Evolutionary conservation across 2,329 filamentous ascomycete species (phyloP).

Genomic region (Penicillium capsulatum): DNA sequence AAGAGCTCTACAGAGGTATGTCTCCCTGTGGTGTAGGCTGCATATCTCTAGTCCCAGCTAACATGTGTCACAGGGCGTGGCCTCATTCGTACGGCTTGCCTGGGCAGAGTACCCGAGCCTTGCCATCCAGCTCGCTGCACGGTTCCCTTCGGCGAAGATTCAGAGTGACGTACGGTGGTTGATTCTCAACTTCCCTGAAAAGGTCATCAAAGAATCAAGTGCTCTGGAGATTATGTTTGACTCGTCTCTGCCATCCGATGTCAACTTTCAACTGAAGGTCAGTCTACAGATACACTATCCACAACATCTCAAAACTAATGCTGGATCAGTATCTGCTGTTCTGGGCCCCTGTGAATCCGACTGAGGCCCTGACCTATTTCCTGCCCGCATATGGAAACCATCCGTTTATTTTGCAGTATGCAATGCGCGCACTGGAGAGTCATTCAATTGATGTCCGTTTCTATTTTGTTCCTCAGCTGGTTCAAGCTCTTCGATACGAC

Average conservation of each 20-base stretch:
- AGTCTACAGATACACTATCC: conserved; percentile 3
- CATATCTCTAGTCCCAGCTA: not conserved
- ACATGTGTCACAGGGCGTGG: conserved; percentile 46
- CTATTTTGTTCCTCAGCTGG: conserved; percentile 98
- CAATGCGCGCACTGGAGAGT: conserved; percentile 88
- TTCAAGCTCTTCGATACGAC: conserved; percentile 92
- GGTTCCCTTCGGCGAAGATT: conserved; percentile 73
- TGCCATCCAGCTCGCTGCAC: conserved; percentile 75
- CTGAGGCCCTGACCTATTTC: conserved; percentile 91
- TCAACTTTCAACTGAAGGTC: conserved; percentile 81
- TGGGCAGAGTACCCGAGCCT: conserved; percentile 83
- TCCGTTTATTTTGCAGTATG: conserved; percentile 91
- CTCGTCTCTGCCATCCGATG: conserved; percentile 68
- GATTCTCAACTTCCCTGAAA: conserved; percentile 77
- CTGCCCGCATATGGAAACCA: conserved; percentile 86
- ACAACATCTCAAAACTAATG: conserved; percentile 25
- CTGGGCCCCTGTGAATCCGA: conserved; percentile 88
- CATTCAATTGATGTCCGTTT: conserved; percentile 97
- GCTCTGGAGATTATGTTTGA: conserved; percentile 80
- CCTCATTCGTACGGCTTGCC: conserved; percentile 69
- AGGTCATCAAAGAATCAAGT: conserved; percentile 74
- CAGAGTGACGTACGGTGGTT: conserved; percentile 72
- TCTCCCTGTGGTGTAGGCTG: not conserved
- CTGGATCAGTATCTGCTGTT: conserved; percentile 71
- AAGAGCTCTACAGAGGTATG: conserved; percentile 41